Evolutionary conservation across 2,329 filamentous ascomycete genomes (phyloP).

Genomic region (Alternaria solani): DNA sequence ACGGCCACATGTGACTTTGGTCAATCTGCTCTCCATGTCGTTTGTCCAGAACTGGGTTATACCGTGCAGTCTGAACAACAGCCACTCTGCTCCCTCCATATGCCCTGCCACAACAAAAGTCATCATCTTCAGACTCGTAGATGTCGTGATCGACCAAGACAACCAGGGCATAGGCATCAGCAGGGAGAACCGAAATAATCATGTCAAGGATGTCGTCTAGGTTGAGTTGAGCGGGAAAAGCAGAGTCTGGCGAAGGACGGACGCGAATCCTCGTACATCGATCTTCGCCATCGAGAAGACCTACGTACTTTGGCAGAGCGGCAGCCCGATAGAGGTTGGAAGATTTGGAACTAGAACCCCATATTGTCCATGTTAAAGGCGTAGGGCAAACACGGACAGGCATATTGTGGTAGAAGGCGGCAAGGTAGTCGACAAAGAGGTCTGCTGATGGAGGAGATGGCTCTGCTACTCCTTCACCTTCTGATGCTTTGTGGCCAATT

Average conservation of each 20-base stretch:
- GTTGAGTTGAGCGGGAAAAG: conserved; percentile 64
- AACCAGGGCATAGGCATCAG: conserved; percentile 66
- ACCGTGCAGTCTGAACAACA: conserved; percentile 69
- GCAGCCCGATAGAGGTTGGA: conserved; percentile 3
- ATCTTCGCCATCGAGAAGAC: conserved; percentile 49
- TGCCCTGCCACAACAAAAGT: conserved; percentile 72
- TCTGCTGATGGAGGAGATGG: conserved; percentile 24
- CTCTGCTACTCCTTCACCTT: neutral
- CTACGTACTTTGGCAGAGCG: conserved; percentile 52
- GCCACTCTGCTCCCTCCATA: conserved; percentile 70
- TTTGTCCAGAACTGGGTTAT: conserved; percentile 61
- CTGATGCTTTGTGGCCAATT: conserved; percentile 27
- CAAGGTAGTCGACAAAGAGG: conserved; percentile 55
- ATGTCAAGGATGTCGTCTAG: conserved; percentile 69
- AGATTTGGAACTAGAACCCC: conserved; percentile 47
- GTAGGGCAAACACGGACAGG: conserved; percentile 56
- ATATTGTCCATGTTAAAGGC: conserved; percentile 58
- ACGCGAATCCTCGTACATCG: conserved; percentile 61
- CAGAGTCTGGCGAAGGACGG: conserved; percentile 58
- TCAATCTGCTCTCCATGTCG: conserved; percentile 56
- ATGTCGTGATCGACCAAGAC: conserved; percentile 69
- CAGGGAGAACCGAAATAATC: conserved; percentile 61
- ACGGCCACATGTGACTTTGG: conserved; percentile 68
- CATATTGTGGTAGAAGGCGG: conserved; percentile 64
- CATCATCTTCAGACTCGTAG: conserved; percentile 71